Evolutionary conservation across 78 protist species (phyloP).

Genomic region (Paulinella micropora): DNA sequence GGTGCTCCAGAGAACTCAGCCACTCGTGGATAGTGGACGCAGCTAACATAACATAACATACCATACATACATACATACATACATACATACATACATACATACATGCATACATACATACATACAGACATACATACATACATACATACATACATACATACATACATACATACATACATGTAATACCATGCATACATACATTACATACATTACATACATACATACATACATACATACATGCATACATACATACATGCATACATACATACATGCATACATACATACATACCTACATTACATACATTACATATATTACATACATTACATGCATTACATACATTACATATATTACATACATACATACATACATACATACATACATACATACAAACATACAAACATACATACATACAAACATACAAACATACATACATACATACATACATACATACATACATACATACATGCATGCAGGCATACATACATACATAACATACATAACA

Average conservation of each 20-base stretch:
- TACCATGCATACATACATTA: not conserved
- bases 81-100: not conserved
- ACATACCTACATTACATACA: not conserved
- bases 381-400: not conserved
- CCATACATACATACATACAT: not conserved
- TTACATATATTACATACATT: not conserved
- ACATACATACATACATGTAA: not conserved
- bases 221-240: not conserved
- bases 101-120: not conserved
- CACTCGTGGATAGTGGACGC: not conserved
- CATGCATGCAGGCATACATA: not conserved
- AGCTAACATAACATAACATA: not conserved
- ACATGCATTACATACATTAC: not conserved
- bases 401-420: not conserved
- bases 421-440: not conserved
- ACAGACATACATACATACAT: not conserved
- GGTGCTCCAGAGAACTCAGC: not conserved
- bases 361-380: not conserved
- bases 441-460: not conserved
- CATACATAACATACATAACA: not conserved
- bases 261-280: not conserved
- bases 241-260: not conserved
- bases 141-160: not conserved
- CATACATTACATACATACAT: not conserved
- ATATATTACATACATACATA: not conserved